Evolutionary conservation across 768 basidiomycete species (phyloP), one percentile per base, ranked within the genome.

Genomic region (Hydnum rufescens): DNA sequence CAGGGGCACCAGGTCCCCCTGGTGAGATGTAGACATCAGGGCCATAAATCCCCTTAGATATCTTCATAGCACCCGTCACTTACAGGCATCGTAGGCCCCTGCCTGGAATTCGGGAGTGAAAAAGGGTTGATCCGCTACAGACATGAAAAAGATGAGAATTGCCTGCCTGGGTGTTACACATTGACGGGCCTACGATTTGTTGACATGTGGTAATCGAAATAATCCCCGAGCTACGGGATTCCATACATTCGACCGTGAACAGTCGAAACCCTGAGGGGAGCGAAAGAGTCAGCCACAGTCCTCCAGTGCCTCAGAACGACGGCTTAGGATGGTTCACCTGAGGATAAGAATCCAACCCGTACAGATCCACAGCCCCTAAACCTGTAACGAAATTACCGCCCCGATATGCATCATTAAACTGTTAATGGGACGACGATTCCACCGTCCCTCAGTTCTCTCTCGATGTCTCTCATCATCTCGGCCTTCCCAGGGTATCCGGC

Each of bases 261-360:
- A 88, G 59, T 88, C 84, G 58, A 84, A 87, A 0, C 72, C 68
- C 68, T 86, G 82, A 1, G 82, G 82, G 55, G 86, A 86, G 0
- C 74, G n/a, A 71, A 47, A 13, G 13, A 28, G 59, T 85, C 84
- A 54, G 78, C 59, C 16, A n/a, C 74, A 74, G 53, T 28, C 36
- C 29, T 1, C 46, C 53, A 29, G 46, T 59, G 22, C 58, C 59
- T 44, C 31, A n/a, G 28, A 16, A 19, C 16, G n/a, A 43, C 19
- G 13, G 18, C n/a, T n/a, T n/a, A n/a, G n/a, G n/a, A n/a, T n/a
- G n/a, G 32, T 28, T 18, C 18, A 42, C 42, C 31, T 54, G 54
- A 18, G 54, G 54, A 31, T 54, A 59, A 8, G 46, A 58, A 42
- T 58, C 64, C 8, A 59, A 53, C 22, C 82, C 82, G 58, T 82